A percentile compares a stretch with the other conserved stretches of the same genome.
These are phyloP conservation scores for Dioscorea dumetorum DNA, from an alignment of 106 monocot species.

Conservation along the genomic window DNA sequence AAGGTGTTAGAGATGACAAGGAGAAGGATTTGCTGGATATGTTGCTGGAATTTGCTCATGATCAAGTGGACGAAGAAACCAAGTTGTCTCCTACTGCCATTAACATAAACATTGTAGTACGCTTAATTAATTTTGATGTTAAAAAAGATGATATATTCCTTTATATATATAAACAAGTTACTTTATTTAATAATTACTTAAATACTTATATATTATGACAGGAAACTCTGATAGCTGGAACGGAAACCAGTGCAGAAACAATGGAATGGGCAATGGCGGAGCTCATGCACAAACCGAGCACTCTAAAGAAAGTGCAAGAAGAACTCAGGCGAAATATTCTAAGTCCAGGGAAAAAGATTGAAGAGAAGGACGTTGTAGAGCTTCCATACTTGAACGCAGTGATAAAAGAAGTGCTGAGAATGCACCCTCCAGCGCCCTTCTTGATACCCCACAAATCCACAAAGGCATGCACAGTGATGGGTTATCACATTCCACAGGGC, in stretches of 20 bases:
- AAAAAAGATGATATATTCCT: no score
- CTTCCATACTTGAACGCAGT: conserved; percentile 14
- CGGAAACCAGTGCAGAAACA: conserved; percentile 3
- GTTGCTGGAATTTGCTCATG: conserved; percentile 14
- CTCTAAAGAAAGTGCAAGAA: conserved; percentile 6
- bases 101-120: conserved; percentile 10
- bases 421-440: conserved; percentile 20
- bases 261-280: conserved; percentile 20
- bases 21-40: conserved; percentile 20
- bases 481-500: conserved; percentile 11
- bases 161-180: no score
- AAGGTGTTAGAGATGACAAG: neutral
- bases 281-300: conserved; percentile 6
- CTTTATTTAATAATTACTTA: no score
- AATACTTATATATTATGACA: neutral
- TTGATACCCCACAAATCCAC: conserved; percentile 10
- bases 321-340: neutral
- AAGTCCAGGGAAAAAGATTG: neutral
- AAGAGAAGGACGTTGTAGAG: neutral
- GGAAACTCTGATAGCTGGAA: conserved; percentile 12
- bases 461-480: conserved; percentile 7
- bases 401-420: conserved; percentile 10
- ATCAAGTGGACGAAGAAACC: conserved; percentile 3
- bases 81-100: conserved; percentile 6
- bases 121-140: no score